phyloP scores from a whole-genome alignment of 2,329 filamentous ascomycete genomes.

The Trichophyton rubrum region DNA sequence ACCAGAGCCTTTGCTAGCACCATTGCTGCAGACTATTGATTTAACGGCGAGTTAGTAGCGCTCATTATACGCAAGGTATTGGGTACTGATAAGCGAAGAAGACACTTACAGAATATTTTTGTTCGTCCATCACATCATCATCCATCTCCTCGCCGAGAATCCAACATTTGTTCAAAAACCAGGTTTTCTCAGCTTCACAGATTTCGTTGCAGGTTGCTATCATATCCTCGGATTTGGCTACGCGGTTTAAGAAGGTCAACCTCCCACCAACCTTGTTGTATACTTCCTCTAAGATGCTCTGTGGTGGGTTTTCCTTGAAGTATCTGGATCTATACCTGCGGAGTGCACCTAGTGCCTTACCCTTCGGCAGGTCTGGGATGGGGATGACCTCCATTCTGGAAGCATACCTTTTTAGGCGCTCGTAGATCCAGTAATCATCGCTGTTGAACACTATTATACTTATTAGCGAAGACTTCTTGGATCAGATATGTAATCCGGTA shows the following conservation, averaged over 20 bases:
- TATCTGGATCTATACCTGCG: slow-evolving; percentile 70
- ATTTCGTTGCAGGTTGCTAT: slow-evolving; percentile 61
- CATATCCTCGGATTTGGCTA: slow-evolving; percentile 80
- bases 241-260: slow-evolving; percentile 73
- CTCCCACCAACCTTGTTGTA: slow-evolving; percentile 82
- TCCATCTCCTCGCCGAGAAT: slow-evolving; percentile 69
- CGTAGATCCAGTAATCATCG: slow-evolving; percentile 98
- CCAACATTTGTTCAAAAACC: slow-evolving; percentile 69
- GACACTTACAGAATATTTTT: slow-evolving; percentile 73
- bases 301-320: slow-evolving; percentile 46
- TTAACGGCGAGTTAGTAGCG: neutral
- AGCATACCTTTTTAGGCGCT: slow-evolving; percentile 79
- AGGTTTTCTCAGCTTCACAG: slow-evolving; percentile 58
- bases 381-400: slow-evolving; percentile 91
- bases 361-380: slow-evolving; percentile 69
- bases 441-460: slow-evolving; percentile 66
- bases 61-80: neutral
- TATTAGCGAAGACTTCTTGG: neutral
- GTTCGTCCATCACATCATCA: slow-evolving; percentile 96
- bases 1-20: slow-evolving; percentile 82
- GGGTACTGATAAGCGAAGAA: neutral
- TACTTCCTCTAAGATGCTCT: slow-evolving; percentile 55
- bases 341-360: slow-evolving; percentile 63
- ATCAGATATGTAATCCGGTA: neutral
- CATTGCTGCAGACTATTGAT: slow-evolving; percentile 67